A percentile compares a stretch with the other conserved stretches of the same genome.
phyloP scores from a whole-genome alignment of 768 basidiomycete genomes.

The Russula olivacea region DNA sequence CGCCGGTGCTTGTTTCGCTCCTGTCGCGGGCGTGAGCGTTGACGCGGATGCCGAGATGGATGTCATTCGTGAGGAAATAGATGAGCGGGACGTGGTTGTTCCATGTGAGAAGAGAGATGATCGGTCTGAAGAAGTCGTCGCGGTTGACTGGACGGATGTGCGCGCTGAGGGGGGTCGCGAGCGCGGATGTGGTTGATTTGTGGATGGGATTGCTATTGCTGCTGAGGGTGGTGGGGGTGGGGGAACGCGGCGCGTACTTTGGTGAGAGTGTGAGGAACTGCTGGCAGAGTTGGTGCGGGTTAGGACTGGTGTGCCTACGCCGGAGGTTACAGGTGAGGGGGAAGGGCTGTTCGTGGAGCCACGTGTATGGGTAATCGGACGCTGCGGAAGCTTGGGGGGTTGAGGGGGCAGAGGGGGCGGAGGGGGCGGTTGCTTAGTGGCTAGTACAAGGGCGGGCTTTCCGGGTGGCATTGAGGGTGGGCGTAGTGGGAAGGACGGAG shows the following conservation, averaged over 20 bases:
- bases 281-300: constrained; percentile 4
- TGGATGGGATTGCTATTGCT: not conserved
- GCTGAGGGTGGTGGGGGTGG: not conserved
- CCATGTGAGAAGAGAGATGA: constrained; percentile 34
- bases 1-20: constrained; percentile 18
- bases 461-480: constrained; percentile 29
- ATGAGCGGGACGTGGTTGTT: constrained; percentile 45
- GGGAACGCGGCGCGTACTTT: constrained; percentile 12
- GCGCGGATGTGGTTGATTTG: constrained; percentile 4
- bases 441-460: constrained; percentile 6
- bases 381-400: constrained; percentile 24
- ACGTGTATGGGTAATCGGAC: not conserved
- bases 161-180: constrained; percentile 30
- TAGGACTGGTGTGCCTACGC: constrained; percentile 31
- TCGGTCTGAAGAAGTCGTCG: constrained; percentile 24
- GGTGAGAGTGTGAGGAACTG: constrained; percentile 2
- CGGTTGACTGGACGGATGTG: constrained; percentile 33
- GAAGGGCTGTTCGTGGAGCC: constrained; percentile 5
- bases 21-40: not conserved
- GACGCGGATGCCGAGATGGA: not conserved
- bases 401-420: not conserved
- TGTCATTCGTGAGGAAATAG: constrained; percentile 29
- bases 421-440: not conserved
- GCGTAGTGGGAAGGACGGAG: constrained; percentile 29
- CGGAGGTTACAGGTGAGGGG: constrained; percentile 38